Percentiles rank a stretch among this genome's conserved stretches.
Conservation (phyloP, 2,329 filamentous ascomycete genomes). For the Aspergillus hortae region DNA sequence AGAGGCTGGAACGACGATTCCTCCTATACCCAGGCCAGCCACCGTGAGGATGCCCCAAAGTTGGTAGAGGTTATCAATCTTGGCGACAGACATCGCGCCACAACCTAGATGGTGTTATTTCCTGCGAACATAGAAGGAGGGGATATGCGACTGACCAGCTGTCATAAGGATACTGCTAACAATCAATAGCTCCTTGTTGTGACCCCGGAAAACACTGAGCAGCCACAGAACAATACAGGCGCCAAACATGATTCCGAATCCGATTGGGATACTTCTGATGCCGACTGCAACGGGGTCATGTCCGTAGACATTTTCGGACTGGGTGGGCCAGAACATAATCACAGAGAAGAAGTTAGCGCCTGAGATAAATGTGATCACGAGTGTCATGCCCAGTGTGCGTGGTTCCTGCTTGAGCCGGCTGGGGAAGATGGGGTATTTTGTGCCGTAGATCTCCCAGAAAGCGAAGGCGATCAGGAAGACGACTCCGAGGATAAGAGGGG, state of each 20-base stretch:
- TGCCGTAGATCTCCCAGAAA: slow-evolving; percentile 46
- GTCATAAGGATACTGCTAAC: slow-evolving; percentile 62
- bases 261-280: slow-evolving; percentile 62
- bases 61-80: slow-evolving; percentile 50
- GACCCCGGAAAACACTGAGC: slow-evolving; percentile 55
- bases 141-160: slow-evolving; percentile 42
- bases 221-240: slow-evolving; percentile 58
- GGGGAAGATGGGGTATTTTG: slow-evolving; percentile 47
- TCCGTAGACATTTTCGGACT: slow-evolving; percentile 63
- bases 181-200: slow-evolving; percentile 59
- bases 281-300: slow-evolving; percentile 63
- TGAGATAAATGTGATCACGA: slow-evolving; percentile 58
- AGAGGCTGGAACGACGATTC: slow-evolving; percentile 64
- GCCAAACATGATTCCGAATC: slow-evolving; percentile 60
- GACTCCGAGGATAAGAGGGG: slow-evolving; percentile 44
- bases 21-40: slow-evolving; percentile 63
- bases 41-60: slow-evolving; percentile 59
- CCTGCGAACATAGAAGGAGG: neutral
- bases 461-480: slow-evolving; percentile 42
- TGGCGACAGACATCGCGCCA: slow-evolving; percentile 52
- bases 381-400: slow-evolving; percentile 50
- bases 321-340: slow-evolving; percentile 59
- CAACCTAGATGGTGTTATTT: slow-evolving; percentile 36
- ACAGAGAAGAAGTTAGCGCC: slow-evolving; percentile 58
- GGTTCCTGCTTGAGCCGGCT: slow-evolving; percentile 45